Evolutionary conservation across 176 grass and related monocot genomes (phyloP).

Genomic region (Bonia amplexicaulis): DNA sequence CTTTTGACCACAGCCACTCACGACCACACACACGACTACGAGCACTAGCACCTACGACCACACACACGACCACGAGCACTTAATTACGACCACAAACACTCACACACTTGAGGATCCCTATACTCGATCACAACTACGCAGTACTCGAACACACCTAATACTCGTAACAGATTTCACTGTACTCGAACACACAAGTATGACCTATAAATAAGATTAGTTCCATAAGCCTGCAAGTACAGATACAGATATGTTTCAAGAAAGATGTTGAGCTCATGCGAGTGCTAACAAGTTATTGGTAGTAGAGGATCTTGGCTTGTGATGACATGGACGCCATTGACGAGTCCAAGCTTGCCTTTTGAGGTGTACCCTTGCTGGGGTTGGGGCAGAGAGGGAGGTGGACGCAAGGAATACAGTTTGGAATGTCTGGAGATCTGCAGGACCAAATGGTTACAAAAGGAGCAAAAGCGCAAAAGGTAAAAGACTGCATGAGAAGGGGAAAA

Average conservation of each 20-base stretch:
- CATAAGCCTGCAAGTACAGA: not conserved
- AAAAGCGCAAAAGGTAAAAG: conserved; percentile 72
- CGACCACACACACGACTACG: too few species aligned
- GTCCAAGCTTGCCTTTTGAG: conserved; percentile 70
- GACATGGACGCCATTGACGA: conserved; percentile 61
- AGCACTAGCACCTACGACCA: too few species aligned
- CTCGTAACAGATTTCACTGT: too few species aligned
- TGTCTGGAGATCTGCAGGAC: conserved; percentile 66
- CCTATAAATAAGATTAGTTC: too few species aligned
- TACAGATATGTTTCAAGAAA: not conserved
- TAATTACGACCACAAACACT: too few species aligned
- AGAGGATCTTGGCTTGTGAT: conserved; percentile 22
- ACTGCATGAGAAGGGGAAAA: conserved; percentile 32
- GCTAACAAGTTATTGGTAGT: not conserved
- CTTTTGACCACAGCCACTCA: too few species aligned
- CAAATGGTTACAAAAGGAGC: conserved; percentile 53
- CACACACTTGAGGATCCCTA: too few species aligned
- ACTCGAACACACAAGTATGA: too few species aligned
- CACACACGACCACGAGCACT: too few species aligned
- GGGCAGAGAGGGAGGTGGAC: not conserved
- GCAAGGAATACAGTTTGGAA: conserved; percentile 61
- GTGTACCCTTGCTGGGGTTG: conserved; percentile 28
- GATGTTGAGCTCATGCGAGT: too few species aligned
- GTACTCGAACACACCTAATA: too few species aligned
- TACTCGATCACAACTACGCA: too few species aligned